These are phyloP conservation scores for Kitagawia praeruptora DNA, from an alignment of 129 eudicot species.

Conservation along the genomic window DNA sequence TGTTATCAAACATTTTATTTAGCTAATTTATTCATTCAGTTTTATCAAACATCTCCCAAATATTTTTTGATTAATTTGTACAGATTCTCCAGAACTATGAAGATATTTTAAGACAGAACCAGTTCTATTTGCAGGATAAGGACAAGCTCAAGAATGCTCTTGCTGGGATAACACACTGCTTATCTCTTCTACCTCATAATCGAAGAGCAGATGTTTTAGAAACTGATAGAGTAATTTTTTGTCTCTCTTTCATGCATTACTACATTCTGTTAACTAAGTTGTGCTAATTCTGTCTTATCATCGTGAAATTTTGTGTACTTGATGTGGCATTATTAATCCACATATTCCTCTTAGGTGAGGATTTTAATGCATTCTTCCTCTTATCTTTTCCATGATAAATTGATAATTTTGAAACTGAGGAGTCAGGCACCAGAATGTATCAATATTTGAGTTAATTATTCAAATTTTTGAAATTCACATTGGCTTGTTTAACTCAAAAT, in stretches of 20 bases:
- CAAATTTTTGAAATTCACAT: too few relatives aligned
- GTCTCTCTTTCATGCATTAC: background rate
- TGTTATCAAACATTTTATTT: too few relatives aligned
- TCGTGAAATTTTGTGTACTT: background rate
- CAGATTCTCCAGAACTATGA: slow-evolving; percentile 82
- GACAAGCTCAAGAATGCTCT: slow-evolving; percentile 72
- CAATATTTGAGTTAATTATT: background rate
- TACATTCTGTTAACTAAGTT: background rate
- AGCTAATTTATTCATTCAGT: too few relatives aligned
- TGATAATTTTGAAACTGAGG: slow-evolving; percentile 64
- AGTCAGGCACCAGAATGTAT: slow-evolving; percentile 91
- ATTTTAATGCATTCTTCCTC: background rate
- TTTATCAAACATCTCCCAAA: background rate
- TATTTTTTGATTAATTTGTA: background rate
- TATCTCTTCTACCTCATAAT: slow-evolving; percentile 58
- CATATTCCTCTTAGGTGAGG: background rate
- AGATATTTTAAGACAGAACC: slow-evolving; percentile 68
- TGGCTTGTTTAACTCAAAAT: background rate
- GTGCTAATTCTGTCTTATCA: background rate
- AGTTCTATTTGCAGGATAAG: slow-evolving; percentile 65
- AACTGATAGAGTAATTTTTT: slow-evolving; percentile 35
- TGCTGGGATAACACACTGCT: slow-evolving; percentile 67
- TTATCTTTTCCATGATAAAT: background rate
- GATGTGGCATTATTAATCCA: background rate
- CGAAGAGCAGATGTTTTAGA: slow-evolving; percentile 32